Percentiles rank a stretch among this genome's conserved stretches.
These are phyloP conservation scores for Pseudohyphozyma bogoriensis DNA, from an alignment of 768 basidiomycete genomes.

Conservation along the genomic window DNA sequence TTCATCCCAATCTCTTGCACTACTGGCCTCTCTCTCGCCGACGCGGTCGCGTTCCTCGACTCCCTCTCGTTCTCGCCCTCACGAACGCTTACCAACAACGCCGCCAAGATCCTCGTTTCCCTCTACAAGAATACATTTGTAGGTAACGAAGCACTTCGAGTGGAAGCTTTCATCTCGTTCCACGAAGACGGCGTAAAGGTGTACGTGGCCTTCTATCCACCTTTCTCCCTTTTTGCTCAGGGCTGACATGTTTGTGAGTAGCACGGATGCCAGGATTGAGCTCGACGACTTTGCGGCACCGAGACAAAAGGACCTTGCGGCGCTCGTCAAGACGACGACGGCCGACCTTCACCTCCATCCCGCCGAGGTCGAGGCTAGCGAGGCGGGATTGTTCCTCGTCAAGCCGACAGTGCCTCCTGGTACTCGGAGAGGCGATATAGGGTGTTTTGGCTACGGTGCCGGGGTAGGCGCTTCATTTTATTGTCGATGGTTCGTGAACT, in stretches of 20 bases:
- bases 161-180: neutral
- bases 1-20: neutral
- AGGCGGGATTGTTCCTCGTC: neutral
- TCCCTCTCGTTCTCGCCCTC: neutral
- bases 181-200: neutral
- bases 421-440: neutral
- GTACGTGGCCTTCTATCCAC: neutral
- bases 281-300: neutral
- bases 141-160: neutral
- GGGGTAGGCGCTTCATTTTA: no score
- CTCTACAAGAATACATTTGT: neutral
- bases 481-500: no score
- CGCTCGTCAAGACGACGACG: neutral
- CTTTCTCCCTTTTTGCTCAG: neutral
- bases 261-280: neutral
- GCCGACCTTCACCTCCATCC: neutral
- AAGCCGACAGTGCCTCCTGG: neutral
- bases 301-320: neutral
- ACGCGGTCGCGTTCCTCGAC: neutral
- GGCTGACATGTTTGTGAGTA: no score
- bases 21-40: neutral
- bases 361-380: neutral
- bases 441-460: neutral
- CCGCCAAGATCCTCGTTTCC: neutral
- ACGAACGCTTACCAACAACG: neutral